These are phyloP conservation scores for Lenzites betulinus DNA, from an alignment of 768 basidiomycete species.

Conservation along the genomic window DNA sequence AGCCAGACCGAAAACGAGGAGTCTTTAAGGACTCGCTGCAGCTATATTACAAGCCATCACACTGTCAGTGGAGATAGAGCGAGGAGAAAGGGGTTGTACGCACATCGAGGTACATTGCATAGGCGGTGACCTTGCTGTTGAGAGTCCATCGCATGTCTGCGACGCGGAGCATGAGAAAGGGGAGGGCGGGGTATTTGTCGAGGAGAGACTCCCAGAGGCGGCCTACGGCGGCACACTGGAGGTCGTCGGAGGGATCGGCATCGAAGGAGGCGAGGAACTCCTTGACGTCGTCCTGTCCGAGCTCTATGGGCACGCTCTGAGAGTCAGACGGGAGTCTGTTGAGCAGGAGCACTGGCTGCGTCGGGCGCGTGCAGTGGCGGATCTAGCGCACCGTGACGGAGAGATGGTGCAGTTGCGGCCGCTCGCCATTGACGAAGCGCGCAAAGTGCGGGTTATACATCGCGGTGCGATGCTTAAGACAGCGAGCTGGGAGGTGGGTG, in stretches of 20 bases:
- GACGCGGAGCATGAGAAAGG: conserved; percentile 16
- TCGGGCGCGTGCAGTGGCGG: background rate
- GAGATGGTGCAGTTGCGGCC: conserved; percentile 14
- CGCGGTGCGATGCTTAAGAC: background rate
- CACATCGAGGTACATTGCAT: conserved; percentile 19
- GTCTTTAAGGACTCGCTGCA: conserved; percentile 13
- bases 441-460: conserved; percentile 17
- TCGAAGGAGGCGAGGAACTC: conserved; percentile 12
- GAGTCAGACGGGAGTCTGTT: background rate
- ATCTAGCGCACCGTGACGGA: conserved; percentile 15
- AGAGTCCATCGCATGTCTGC: conserved; percentile 19
- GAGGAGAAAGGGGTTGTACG: background rate
- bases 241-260: conserved; percentile 11
- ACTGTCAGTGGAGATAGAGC: background rate
- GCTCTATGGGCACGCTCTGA: conserved; percentile 13
- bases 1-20: conserved; percentile 12
- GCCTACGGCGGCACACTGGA: conserved; percentile 13
- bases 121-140: conserved; percentile 18
- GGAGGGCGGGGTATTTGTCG: conserved; percentile 15
- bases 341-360: background rate
- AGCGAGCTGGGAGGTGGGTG: background rate
- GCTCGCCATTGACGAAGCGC: conserved; percentile 18
- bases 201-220: conserved; percentile 19
- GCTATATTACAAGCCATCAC: background rate
- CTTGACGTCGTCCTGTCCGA: conserved; percentile 10